Evolutionary conservation across 306 rosid species (phyloP).

Genomic region (Cucurbita moschata): DNA sequence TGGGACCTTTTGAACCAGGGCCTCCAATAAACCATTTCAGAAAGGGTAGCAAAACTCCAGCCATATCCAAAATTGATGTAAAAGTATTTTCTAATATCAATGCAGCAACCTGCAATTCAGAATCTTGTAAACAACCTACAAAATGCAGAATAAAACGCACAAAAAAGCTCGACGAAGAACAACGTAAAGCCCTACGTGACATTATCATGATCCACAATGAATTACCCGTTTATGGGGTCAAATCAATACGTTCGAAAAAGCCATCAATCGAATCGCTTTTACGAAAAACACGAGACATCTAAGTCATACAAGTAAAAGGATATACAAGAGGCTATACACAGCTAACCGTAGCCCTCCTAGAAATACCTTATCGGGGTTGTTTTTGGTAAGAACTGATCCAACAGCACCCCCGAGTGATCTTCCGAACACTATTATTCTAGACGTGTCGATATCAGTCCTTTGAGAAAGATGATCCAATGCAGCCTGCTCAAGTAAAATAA

Average conservation of each 20-base stretch:
- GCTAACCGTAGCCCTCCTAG: background rate
- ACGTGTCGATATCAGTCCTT: conserved; percentile 80
- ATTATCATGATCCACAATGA: no score
- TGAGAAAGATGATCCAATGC: conserved; percentile 95
- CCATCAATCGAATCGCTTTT: no score
- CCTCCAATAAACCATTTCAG: conserved; percentile 95
- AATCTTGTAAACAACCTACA: conserved; percentile 3
- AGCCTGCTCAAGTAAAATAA: conserved; percentile 38
- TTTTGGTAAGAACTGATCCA: conserved; percentile 73
- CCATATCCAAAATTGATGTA: conserved; percentile 97
- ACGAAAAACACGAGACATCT: no score
- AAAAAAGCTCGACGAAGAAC: background rate
- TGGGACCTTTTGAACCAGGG: conserved; percentile 59
- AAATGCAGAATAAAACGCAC: background rate
- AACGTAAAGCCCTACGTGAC: background rate
- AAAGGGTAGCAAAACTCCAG: conserved; percentile 89
- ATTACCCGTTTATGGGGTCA: no score
- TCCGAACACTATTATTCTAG: conserved; percentile 88
- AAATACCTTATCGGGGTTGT: conserved; percentile 88
- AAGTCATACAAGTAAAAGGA: no score
- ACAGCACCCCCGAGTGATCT: conserved; percentile 99
- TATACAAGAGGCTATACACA: background rate
- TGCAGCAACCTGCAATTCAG: conserved; percentile 63
- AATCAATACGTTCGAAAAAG: no score
- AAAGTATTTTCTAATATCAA: conserved; percentile 88